These are phyloP conservation scores for Proliferodiscus dingleyae DNA, from an alignment of 2,329 filamentous ascomycete genomes.

Conservation along the genomic window DNA sequence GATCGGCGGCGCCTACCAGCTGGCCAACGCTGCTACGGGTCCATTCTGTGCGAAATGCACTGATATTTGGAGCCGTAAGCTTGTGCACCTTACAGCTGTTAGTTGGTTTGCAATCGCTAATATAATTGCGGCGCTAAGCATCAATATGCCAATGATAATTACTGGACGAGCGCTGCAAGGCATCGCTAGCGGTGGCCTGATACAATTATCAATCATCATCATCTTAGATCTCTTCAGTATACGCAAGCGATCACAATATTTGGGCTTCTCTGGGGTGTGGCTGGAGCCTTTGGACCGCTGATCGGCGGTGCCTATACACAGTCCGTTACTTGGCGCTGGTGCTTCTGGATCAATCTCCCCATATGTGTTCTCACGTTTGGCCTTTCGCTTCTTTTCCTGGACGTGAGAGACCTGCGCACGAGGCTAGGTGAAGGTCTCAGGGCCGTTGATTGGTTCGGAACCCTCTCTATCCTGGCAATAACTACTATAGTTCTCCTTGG, in stretches of 20 bases:
- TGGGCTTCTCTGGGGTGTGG: slow-evolving; percentile 56
- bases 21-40: slow-evolving; percentile 42
- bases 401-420: slow-evolving; percentile 57
- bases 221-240: slow-evolving; percentile 62
- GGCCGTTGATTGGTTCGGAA: slow-evolving; percentile 55
- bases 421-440: slow-evolving; percentile 53
- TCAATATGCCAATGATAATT: slow-evolving; percentile 58
- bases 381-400: slow-evolving; percentile 55
- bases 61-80: slow-evolving; percentile 64
- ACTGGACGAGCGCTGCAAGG: slow-evolving; percentile 58
- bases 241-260: slow-evolving; percentile 9
- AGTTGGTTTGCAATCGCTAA: slow-evolving; percentile 58
- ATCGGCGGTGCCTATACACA: slow-evolving; percentile 59
- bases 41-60: slow-evolving; percentile 51
- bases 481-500: slow-evolving; percentile 81
- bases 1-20: slow-evolving; percentile 45
- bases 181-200: slow-evolving; percentile 57
- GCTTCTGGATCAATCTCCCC: slow-evolving; percentile 52
- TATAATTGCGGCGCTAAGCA: slow-evolving; percentile 51
- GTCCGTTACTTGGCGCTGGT: slow-evolving; percentile 56
- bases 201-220: slow-evolving; percentile 59
- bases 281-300: slow-evolving; percentile 54
- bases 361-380: slow-evolving; percentile 37
- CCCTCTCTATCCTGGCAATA: slow-evolving; percentile 59
- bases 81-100: slow-evolving; percentile 55